phyloP scores from a whole-genome alignment of 2,329 filamentous ascomycete genomes.

The Conoideocrella luteorostrata region DNA sequence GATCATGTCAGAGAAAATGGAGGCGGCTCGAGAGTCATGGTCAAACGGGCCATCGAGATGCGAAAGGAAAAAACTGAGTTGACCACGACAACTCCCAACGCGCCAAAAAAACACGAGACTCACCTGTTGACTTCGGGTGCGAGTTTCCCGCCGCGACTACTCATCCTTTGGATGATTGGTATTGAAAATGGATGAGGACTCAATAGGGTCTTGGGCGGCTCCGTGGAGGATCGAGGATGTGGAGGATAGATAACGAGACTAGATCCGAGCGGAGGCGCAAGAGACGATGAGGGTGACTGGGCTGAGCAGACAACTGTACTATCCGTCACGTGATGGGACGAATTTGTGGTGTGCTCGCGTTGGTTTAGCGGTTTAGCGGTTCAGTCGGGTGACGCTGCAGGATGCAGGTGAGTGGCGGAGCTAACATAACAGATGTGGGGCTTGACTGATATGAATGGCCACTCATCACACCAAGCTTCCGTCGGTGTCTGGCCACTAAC shows the following conservation, averaged over 20 bases:
- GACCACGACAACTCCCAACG: constrained; percentile 1
- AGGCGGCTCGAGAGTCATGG: constrained; percentile 1
- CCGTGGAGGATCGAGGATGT: constrained; percentile 15
- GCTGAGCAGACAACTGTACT: constrained; percentile 16
- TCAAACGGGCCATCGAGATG: neutral
- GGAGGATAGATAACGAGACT: constrained; percentile 21
- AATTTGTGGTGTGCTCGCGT: neutral
- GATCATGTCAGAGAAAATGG: neutral
- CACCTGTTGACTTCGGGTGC: constrained; percentile 98
- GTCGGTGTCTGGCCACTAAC: no score
- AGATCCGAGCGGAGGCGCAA: constrained; percentile 22
- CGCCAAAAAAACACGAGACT: constrained; percentile 18
- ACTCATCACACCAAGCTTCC: no score
- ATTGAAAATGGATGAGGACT: constrained; percentile 23
- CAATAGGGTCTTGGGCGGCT: constrained; percentile 17
- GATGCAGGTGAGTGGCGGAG: no score
- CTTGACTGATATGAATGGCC: no score
- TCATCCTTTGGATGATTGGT: constrained; percentile 68
- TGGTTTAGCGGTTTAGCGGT: neutral
- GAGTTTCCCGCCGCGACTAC: constrained; percentile 94
- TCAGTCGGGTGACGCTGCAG: no score
- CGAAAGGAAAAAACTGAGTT: neutral
- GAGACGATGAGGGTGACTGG: constrained; percentile 20
- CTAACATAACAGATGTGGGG: no score
- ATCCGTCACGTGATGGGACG: constrained; percentile 20